Conservation (phyloP, 768 basidiomycete species). For the Psilocybe sp. region DNA sequence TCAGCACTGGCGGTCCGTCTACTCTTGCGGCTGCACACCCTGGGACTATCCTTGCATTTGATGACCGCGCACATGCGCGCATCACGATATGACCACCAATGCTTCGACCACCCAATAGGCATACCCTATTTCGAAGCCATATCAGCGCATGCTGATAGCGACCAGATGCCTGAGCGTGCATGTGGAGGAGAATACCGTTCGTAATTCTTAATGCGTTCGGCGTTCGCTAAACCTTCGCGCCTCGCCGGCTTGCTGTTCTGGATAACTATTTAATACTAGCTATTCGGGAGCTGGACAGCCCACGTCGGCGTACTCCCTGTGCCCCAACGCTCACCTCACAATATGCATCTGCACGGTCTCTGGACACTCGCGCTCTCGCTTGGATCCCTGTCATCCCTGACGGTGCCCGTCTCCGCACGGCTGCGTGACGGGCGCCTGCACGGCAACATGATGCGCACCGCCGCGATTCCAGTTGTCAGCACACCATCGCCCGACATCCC, state of each 20-base stretch:
- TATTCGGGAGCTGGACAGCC: too few species aligned
- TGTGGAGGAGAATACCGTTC: too few species aligned
- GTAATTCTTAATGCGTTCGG: conserved; percentile 1
- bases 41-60: not conserved
- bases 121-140: not conserved
- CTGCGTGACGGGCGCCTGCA: not conserved
- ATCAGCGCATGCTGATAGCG: too few species aligned
- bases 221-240: conserved; percentile 16
- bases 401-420: not conserved
- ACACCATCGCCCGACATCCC: conserved; percentile 25
- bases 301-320: too few species aligned
- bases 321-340: too few species aligned
- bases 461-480: not conserved
- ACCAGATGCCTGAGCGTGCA: too few species aligned
- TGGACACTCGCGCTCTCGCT: conserved; percentile 5
- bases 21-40: not conserved
- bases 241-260: too few species aligned
- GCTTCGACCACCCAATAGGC: not conserved
- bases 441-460: not conserved
- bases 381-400: not conserved
- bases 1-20: not conserved
- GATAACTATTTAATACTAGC: too few species aligned
- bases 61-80: not conserved
- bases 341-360: conserved; percentile 5
- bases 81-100: too few species aligned